These are phyloP conservation scores for Atkinsonella texensis DNA, from an alignment of 2,329 filamentous ascomycete species.

Conservation along the genomic window DNA sequence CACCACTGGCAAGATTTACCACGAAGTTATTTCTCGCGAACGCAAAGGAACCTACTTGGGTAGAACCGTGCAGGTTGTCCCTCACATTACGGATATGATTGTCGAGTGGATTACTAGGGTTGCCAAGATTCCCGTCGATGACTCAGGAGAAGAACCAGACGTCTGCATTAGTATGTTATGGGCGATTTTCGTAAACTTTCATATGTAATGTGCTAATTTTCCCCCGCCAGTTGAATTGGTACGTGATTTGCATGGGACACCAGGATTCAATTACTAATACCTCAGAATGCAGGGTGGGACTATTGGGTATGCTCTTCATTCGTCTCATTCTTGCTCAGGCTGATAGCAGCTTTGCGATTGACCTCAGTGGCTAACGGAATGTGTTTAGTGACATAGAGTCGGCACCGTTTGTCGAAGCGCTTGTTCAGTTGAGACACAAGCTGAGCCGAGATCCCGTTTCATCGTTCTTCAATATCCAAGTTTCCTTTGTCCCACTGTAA, in stretches of 20 bases:
- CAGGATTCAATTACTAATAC: not conserved
- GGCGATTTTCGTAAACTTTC: not conserved
- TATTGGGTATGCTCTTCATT: constrained; percentile 25
- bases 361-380: not conserved
- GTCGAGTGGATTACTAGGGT: constrained; percentile 89
- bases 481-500: constrained; percentile 67
- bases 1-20: constrained; percentile 93
- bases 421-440: constrained; percentile 64
- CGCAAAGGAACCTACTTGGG: constrained; percentile 70
- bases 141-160: constrained; percentile 71
- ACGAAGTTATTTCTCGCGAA: constrained; percentile 20
- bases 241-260: constrained; percentile 8
- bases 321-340: not conserved
- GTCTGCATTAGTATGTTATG: constrained; percentile 68
- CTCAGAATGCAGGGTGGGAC: constrained; percentile 42
- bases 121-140: constrained; percentile 73
- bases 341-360: not conserved
- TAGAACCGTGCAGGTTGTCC: constrained; percentile 80
- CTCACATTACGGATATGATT: constrained; percentile 83
- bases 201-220: constrained; percentile 9
- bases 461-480: constrained; percentile 82
- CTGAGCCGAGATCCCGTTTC: constrained; percentile 44
- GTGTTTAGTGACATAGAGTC: constrained; percentile 58
- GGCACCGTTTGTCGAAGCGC: constrained; percentile 76
- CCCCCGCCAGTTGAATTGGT: constrained; percentile 22